Conservation (phyloP, 2,329 filamentous ascomycete species). For the Fusarium concolor region DNA sequence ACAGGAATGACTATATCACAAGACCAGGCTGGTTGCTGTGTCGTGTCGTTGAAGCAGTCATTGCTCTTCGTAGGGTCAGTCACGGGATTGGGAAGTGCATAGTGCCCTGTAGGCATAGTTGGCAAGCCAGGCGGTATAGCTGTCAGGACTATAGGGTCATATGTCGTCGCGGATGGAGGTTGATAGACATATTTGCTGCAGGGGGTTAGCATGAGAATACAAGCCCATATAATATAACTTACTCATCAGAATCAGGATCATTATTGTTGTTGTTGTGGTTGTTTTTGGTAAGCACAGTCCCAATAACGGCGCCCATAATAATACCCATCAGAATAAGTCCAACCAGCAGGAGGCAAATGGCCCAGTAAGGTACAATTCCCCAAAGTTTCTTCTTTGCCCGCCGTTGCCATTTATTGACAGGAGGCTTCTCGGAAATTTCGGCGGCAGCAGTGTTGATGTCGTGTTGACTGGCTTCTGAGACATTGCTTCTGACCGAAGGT, state of each 20-base stretch:
- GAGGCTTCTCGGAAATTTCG: slow-evolving; percentile 60
- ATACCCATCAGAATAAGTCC: slow-evolving; percentile 65
- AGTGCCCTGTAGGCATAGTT: slow-evolving; percentile 66
- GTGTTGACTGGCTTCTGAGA: slow-evolving; percentile 63
- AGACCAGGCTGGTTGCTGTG: slow-evolving; percentile 70
- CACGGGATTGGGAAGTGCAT: slow-evolving; percentile 65
- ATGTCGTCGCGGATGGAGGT: slow-evolving; percentile 52
- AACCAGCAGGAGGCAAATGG: slow-evolving; percentile 62
- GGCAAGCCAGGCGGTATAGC: slow-evolving; percentile 63
- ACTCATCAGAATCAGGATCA: slow-evolving; percentile 17
- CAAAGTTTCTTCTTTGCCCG: slow-evolving; percentile 67
- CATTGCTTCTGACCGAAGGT: slow-evolving; percentile 62
- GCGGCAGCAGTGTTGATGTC: slow-evolving; percentile 65
- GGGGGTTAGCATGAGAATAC: slow-evolving; percentile 7
- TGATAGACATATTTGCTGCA: slow-evolving; percentile 37
- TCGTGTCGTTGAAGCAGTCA: slow-evolving; percentile 67
- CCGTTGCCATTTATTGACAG: slow-evolving; percentile 63
- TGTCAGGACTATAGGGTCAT: slow-evolving; percentile 64
- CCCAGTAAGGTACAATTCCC: slow-evolving; percentile 72
- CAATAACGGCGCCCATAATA: slow-evolving; percentile 68
- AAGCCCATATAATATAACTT: slow-evolving; percentile 4
- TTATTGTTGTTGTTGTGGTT: slow-evolving; percentile 6
- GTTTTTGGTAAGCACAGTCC: slow-evolving; percentile 53
- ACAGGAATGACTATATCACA: slow-evolving; percentile 65
- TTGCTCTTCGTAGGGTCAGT: slow-evolving; percentile 60